Percentiles rank a stretch among this genome's conserved stretches.
phyloP scores from a whole-genome alignment of 208 protist species.

The Leishmania lainsoni region DNA sequence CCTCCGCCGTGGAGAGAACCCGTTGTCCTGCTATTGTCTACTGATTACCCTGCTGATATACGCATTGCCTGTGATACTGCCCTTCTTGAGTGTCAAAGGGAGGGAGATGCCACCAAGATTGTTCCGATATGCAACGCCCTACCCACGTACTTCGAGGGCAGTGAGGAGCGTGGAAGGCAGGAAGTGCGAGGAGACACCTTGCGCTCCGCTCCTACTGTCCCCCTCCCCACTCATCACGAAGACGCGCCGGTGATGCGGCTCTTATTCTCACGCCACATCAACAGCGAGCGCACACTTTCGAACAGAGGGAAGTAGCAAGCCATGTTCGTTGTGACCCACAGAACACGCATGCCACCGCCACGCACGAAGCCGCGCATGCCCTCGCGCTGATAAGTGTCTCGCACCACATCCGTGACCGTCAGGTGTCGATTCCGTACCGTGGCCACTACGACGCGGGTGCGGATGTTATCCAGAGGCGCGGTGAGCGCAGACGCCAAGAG shows the following conservation, averaged over 20 bases:
- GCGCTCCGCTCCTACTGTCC: background rate
- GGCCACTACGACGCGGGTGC: constrained; percentile 66
- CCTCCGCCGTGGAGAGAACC: background rate
- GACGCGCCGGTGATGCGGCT: background rate
- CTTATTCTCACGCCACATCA: constrained; percentile 6
- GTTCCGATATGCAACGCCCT: background rate
- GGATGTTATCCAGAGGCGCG: constrained; percentile 78
- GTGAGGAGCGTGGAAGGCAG: background rate
- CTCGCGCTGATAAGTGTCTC: constrained; percentile 40
- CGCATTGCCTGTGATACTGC: background rate
- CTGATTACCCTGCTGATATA: background rate
- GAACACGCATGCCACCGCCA: constrained; percentile 64
- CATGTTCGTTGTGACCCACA: constrained; percentile 87
- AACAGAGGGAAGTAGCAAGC: constrained; percentile 81
- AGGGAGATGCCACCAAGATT: background rate
- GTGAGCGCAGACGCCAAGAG: constrained; percentile 68
- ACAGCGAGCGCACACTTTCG: constrained; percentile 44
- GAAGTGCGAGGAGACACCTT: background rate
- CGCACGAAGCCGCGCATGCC: constrained; percentile 66
- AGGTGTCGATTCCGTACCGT: constrained; percentile 34
- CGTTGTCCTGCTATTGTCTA: background rate
- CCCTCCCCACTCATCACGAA: background rate
- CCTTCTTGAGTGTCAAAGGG: background rate
- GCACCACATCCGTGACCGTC: constrained; percentile 46
- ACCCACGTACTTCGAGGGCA: background rate